Base-by-base conservation (phyloP, 2,329 filamentous ascomycete species). In the Esteya vermicola region DNA sequence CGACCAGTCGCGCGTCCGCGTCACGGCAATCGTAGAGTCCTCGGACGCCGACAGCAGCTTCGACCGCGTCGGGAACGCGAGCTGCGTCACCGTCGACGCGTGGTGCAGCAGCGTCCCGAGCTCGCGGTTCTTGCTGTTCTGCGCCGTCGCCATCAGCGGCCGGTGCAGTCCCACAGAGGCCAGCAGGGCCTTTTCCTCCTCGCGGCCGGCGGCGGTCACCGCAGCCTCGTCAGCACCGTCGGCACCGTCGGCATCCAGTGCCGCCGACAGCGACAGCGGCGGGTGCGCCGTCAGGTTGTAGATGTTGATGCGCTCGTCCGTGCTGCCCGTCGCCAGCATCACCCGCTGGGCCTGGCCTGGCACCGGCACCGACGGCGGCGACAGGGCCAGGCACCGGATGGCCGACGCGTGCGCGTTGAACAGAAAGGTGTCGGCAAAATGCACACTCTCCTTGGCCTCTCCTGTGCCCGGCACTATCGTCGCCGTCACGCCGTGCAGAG, bases 351-450 rank as follows among this genome's bases (percentile, higher is more conserved):
- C 62, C 58, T 81, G 78, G 47, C 68, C 74, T 12, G 64, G 68
- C 42, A 64, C 54, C 2, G 69, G 65, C 16, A 70, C 71, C 12
- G 84, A 83, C 1, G 82, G 68, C 4, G 82, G 81, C 9, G 89
- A 95, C 45, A 95, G 62, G 20, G 88, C 85, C 26, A 98, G 70
- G 55, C 85, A 93, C 51, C 86, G 81, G 56, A 98, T 85, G 5
- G 91, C 81, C 12, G 88, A 93, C 42, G 77, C 72, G 62, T 98
- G 91, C 13, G 91, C 88, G 54, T 88, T 85, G 72, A 98, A 95
- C 42, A 98, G 73, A 59, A 98, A 98, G 0, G 84, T 89, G 59
- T 96, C 89, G 48, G 84, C 75, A 55, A 95, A 96, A 38, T 78
- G 68, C 40, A 78, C 66, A 14, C 39, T 51, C 42, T 39, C 54